Conservation (phyloP, 1,139 yeast species). For the Scheffersomyces cryptocercus region DNA sequence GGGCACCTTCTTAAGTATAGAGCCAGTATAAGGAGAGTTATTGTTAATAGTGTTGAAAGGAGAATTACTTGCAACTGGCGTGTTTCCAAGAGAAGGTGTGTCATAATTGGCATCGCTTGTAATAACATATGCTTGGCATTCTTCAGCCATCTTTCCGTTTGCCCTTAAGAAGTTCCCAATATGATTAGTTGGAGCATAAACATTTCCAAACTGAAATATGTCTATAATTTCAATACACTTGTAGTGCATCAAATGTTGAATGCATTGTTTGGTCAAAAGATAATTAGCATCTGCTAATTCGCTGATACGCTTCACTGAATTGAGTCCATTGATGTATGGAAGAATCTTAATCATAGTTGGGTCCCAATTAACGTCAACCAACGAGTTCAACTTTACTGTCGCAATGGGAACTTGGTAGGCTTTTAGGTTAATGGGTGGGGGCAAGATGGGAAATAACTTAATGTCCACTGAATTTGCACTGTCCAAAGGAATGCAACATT, state of each 20-base stretch:
- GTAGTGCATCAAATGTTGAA: conserved; percentile 89
- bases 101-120: conserved; percentile 12
- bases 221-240: conserved; percentile 81
- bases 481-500: conserved; percentile 92
- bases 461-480: conserved; percentile 89
- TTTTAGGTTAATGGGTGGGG: conserved; percentile 76
- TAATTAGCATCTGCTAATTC: conserved; percentile 82
- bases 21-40: neutral
- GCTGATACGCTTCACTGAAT: conserved; percentile 76
- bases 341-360: conserved; percentile 90
- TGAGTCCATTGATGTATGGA: conserved; percentile 86
- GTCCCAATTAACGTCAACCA: conserved; percentile 94
- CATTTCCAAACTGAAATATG: conserved; percentile 83
- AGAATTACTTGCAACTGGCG: neutral
- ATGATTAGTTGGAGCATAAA: conserved; percentile 85
- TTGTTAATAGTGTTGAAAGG: neutral
- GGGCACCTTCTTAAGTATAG: neutral
- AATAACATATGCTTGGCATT: conserved; percentile 81
- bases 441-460: conserved; percentile 82
- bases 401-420: conserved; percentile 87
- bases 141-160: conserved; percentile 62
- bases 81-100: neutral
- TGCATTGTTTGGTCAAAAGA: conserved; percentile 76
- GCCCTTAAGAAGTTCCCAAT: conserved; percentile 68
- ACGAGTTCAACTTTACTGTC: conserved; percentile 65